Base-by-base conservation (phyloP, 192 early-diverging fungal genomes). In the Haplosporangium gracile region DNA sequence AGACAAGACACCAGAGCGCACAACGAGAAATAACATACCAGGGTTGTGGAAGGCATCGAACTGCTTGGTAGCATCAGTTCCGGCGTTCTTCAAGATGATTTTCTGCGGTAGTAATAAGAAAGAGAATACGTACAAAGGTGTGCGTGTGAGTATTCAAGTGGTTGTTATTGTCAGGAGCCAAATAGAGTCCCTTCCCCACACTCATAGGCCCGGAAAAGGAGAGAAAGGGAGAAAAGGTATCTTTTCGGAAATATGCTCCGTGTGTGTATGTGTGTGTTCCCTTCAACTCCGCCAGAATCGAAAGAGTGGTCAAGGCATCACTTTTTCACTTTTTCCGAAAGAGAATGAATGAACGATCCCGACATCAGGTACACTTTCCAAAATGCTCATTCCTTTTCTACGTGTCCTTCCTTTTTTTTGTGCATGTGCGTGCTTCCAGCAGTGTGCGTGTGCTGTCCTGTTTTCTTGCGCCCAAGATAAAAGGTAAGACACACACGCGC, bases 21-120 rank as follows among this genome's bases (percentile, higher is more conserved):
- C 45, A 73, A 16, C 29, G 60, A 34, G 24, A 9, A 40, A 29
- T 10, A 26, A 45, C 39, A 40, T 75, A 86, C 84, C 80, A 40
- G 90, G 79, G 78, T 93, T 94, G 88, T 97, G 96, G 91, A 97
- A 97, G 80, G 95, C 91, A 85, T 96, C 94, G 80, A 96, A 97
- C 88, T 96, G 95, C 88, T 96, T 95, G 36, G 94, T 89, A 38
- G 96, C 96, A 88, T 97, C 96, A 22, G 89, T 90, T 65, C 96
- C 96, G 32, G 95, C 94, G 34, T 93, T 93, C 83, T 95, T 94
- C 29, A 96, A 83, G 36, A 96, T 89, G 57, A 96, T 91, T 87
- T 96, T 95, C 82, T 95, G 90, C 68, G 16, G 60, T 51, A 18
- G 16, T 51, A 20, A 18, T 51, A 5, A 29, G 39, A 24, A 63